Evolutionary conservation across 2,329 filamentous ascomycete genomes (phyloP), one percentile per base, ranked within the genome.

Genomic region (Aspergillus sojae): DNA sequence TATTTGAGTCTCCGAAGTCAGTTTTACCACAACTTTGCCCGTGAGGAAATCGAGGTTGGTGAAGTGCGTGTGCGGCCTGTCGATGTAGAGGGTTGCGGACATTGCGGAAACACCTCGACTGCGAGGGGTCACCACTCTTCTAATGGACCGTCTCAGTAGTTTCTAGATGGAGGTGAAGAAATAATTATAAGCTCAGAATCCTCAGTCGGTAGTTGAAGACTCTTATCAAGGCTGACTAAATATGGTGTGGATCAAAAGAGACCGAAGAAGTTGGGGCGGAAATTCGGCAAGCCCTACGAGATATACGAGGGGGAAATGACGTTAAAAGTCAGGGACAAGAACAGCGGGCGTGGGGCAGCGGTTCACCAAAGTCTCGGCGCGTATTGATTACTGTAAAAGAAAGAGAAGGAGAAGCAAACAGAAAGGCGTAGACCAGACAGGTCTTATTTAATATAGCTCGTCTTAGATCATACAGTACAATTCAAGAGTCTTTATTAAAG

Each of bases 31-130:
- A 23, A 82, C 80, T 50, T 73, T 80, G 34, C 82, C 82, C 2
- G 77, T 76, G 30, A 84, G 74, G 58, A 77, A 78, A 67, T 84
- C 82, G 57, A 84, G 76, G 62, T 84, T 84, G 58, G 82, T 84
- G 67, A 81, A 83, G 70, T 79, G 77, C 34, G 74, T 73, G 63
- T 79, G 76, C 23, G 74, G 76, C 54, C 75, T 75, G 65, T 83
- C 79, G 63, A 84, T 74, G 60, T 79, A 70, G 65, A 84, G 77
- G 52, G 72, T 75, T 66, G 80, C 80, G 61, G 81, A 79, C 81
- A 83, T 83, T 67, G 69, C 71, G 72, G 52, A n/a, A 55, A 7
- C 32, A 55, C 32, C 52, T 39, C 26, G 32, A 55, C 32, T 39
- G 32, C 32, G 16, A 34, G 48, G 34, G 34, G 34, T 28, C 52